Base-by-base conservation (phyloP, 2,329 filamentous ascomycete species). In the Penicillium sp. region DNA sequence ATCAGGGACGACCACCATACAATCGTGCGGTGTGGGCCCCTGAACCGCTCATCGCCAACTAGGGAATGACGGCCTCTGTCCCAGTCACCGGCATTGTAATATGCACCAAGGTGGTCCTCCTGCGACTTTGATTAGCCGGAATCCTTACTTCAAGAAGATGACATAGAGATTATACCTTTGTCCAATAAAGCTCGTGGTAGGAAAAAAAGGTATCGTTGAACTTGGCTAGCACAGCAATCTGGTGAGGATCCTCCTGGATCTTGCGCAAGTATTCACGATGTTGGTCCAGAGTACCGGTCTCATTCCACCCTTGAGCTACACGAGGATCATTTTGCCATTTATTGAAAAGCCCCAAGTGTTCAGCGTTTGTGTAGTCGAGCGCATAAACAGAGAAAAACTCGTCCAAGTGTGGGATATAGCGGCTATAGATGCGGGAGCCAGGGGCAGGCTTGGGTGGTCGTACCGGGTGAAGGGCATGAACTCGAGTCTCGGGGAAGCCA, bases 321-420 rank as follows among this genome's bases (percentile, higher is more conserved):
- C 87, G 84, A 46, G 87, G 87, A 64, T 90, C 87, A 63, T 91
- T 91, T 70, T 90, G 87, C 87, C 87, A 91, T 49, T 77, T 76
- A 69, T 90, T 83, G 75, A 91, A 90, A 3, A 88, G 75, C 10
- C 74, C 70, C 41, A 90, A 71, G 69, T 91, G 86, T 59, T 80
- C 75, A 1, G 74, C 64, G 59, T 88, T 74, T 25, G 75, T 63
- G 67, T 80, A 86, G 66, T 90, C 84, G 2, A 91, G 76, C 14
- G 80, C 82, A n/a, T 86, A 75, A 76, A 90, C 86, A 53, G 83
- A 87, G 67, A 90, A 90, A 54, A 80, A 86, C 74, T 90, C 84
- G 52, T 81, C 74, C 36, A 90, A 75, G 61, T 89, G 82, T 11
- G 86, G 86, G 54, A 90, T 84, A 75, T 84, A 90, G 50, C 87